phyloP scores from a whole-genome alignment of 192 early-diverging fungal species.

The Gamsiella multidivaricata region DNA sequence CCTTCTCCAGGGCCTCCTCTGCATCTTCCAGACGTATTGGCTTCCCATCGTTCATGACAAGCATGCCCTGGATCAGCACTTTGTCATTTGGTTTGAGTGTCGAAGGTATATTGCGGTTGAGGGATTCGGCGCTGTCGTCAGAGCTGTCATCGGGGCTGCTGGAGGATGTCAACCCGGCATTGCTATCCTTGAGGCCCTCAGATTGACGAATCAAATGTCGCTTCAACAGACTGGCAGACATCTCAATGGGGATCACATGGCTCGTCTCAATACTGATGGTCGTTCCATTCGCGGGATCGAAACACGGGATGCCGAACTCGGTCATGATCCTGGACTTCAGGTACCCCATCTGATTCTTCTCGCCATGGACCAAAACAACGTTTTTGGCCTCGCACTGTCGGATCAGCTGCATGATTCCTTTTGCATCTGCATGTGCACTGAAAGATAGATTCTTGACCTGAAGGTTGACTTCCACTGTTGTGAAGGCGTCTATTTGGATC shows the following conservation, averaged over 20 bases:
- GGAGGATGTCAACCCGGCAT: conserved; percentile 32
- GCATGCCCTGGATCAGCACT: conserved; percentile 58
- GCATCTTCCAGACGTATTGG: conserved; percentile 54
- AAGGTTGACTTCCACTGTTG: conserved; percentile 83
- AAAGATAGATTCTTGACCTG: conserved; percentile 95
- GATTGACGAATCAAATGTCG: conserved; percentile 46
- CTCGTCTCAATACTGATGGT: conserved; percentile 76
- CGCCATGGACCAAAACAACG: conserved; percentile 95
- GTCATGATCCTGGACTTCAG: conserved; percentile 83
- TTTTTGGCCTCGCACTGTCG: conserved; percentile 88
- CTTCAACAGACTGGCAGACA: conserved; percentile 61
- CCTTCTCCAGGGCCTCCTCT: conserved; percentile 37
- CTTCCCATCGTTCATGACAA: conserved; percentile 55
- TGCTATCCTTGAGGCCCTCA: conserved; percentile 5
- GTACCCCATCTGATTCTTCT: conserved; percentile 88
- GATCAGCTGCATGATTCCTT: conserved; percentile 97
- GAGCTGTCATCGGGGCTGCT: conserved; percentile 29
- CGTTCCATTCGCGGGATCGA: conserved; percentile 90
- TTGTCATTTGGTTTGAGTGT: conserved; percentile 42
- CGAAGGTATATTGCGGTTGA: conserved; percentile 8
- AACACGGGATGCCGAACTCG: conserved; percentile 87
- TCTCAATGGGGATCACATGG: conserved; percentile 71
- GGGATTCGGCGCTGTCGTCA: conserved; percentile 13
- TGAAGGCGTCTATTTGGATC: conserved; percentile 85
- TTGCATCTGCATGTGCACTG: conserved; percentile 96